phyloP scores from a whole-genome alignment of 306 rosid species.

The Lagenaria siceraria region DNA sequence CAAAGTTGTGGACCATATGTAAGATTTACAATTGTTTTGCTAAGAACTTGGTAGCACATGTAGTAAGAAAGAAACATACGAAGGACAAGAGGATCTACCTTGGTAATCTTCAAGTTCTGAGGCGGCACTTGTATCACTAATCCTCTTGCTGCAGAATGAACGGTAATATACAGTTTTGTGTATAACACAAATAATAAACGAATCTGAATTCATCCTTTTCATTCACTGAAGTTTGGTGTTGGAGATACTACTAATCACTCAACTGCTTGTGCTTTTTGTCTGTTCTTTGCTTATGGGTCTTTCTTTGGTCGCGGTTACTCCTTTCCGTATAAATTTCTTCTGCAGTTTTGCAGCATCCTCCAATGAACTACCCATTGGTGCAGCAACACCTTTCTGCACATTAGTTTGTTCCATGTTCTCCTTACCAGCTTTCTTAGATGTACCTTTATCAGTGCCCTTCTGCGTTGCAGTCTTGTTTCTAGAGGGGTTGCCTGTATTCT shows the following conservation, averaged over 20 bases:
- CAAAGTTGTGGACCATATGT: background rate
- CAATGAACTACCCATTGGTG: constrained; percentile 26
- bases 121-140: background rate
- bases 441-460: constrained; percentile 14
- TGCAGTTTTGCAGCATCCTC: constrained; percentile 34
- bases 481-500: constrained; percentile 23
- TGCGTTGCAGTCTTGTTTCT: constrained; percentile 11
- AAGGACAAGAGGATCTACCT: background rate
- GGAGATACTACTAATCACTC: constrained; percentile 20
- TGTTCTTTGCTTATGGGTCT: constrained; percentile 37
- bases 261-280: constrained; percentile 30
- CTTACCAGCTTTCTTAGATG: constrained; percentile 20
- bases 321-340: constrained; percentile 50
- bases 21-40: background rate
- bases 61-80: background rate
- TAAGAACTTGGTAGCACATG: background rate
- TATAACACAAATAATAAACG: background rate
- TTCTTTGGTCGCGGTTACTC: constrained; percentile 31
- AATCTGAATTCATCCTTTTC: constrained; percentile 44
- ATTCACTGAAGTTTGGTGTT: constrained; percentile 53
- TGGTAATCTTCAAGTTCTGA: background rate
- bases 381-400: constrained; percentile 21
- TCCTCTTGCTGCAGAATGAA: background rate
- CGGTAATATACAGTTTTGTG: background rate
- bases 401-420: constrained; percentile 24